Evolutionary conservation across 2,329 filamentous ascomycete species (phyloP).

Genomic region (Cercospora sp.): DNA sequence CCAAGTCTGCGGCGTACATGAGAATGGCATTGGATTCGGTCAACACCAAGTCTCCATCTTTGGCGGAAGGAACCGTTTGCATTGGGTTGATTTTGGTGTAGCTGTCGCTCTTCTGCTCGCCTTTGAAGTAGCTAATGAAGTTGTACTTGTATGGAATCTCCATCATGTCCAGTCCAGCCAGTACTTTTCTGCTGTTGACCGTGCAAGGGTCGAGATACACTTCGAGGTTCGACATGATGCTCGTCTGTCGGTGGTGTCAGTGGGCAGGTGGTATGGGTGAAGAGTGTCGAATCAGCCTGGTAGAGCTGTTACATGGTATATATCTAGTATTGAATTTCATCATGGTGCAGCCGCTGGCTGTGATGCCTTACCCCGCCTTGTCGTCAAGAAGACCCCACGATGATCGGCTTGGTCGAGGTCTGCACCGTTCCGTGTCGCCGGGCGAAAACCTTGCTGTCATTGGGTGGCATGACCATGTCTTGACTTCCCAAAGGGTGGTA

Average conservation of each 20-base stretch:
- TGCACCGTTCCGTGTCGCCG: slow-evolving; percentile 13
- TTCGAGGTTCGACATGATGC: slow-evolving; percentile 32
- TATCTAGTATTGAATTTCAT: slow-evolving; percentile 11
- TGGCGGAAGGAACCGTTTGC: slow-evolving; percentile 45
- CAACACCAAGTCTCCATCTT: slow-evolving; percentile 43
- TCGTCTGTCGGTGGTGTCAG: neutral
- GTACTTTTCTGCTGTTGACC: slow-evolving; percentile 46
- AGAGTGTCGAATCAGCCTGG: neutral
- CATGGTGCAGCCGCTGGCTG: slow-evolving; percentile 4
- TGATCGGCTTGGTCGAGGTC: slow-evolving; percentile 3
- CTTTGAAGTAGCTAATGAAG: slow-evolving; percentile 44
- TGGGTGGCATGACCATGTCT: neutral
- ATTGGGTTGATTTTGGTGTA: slow-evolving; percentile 43
- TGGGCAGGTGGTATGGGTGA: neutral
- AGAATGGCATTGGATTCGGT: slow-evolving; percentile 49
- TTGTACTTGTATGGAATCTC: slow-evolving; percentile 42
- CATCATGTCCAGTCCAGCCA: slow-evolving; percentile 44
- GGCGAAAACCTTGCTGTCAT: neutral
- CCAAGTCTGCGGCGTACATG: slow-evolving; percentile 44
- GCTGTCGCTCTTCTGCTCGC: slow-evolving; percentile 42
- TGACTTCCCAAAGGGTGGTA: neutral
- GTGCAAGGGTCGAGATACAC: slow-evolving; percentile 46
- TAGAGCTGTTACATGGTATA: slow-evolving; percentile 12
- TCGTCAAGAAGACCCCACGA: slow-evolving; percentile 10
- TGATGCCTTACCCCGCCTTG: slow-evolving; percentile 7